Conservation (phyloP, 139 green algal genomes). For the Closterium sp. region DNA sequence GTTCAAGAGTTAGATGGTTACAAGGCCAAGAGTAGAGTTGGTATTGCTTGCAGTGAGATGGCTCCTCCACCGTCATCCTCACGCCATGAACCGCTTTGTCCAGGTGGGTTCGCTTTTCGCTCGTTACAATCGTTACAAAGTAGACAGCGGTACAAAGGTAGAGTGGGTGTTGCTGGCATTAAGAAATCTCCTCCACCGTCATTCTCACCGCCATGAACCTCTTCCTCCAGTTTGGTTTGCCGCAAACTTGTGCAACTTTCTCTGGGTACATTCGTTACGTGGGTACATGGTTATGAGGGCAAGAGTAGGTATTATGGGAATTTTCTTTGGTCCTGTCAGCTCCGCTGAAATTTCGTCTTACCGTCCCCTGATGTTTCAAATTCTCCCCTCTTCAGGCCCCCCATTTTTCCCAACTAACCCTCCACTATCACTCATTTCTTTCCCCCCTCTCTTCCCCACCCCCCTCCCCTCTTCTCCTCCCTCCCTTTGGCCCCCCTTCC, state of each 20-base stretch:
- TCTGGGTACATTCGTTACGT: neutral
- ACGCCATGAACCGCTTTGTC: slow-evolving; percentile 97
- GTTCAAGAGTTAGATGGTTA: neutral
- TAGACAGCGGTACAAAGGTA: too few relatives aligned
- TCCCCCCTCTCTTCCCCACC: too few relatives aligned
- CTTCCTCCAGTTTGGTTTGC: slow-evolving; percentile 69
- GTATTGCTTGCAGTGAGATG: too few relatives aligned
- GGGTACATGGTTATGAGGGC: neutral
- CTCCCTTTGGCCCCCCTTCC: neutral
- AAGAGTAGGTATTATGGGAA: slow-evolving; percentile 53
- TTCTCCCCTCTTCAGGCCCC: too few relatives aligned
- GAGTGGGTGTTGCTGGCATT: slow-evolving; percentile 65
- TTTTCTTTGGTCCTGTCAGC: slow-evolving; percentile 95
- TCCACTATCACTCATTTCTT: too few relatives aligned
- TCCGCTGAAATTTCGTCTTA: too few relatives aligned
- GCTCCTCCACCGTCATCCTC: slow-evolving; percentile 95
- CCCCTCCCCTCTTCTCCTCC: neutral
- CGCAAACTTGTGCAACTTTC: too few relatives aligned
- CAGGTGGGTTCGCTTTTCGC: slow-evolving; percentile 19
- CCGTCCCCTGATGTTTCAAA: too few relatives aligned
- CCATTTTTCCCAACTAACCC: too few relatives aligned
- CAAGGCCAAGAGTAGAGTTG: slow-evolving; percentile 73
- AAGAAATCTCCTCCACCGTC: slow-evolving; percentile 95
- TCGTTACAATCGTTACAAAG: too few relatives aligned
- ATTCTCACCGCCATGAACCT: slow-evolving; percentile 95